Percentiles rank a stretch among this genome's conserved stretches.
Evolutionary conservation across 2,329 filamentous ascomycete genomes (phyloP).

Genomic region (Pleurostoma richardsiae): DNA sequence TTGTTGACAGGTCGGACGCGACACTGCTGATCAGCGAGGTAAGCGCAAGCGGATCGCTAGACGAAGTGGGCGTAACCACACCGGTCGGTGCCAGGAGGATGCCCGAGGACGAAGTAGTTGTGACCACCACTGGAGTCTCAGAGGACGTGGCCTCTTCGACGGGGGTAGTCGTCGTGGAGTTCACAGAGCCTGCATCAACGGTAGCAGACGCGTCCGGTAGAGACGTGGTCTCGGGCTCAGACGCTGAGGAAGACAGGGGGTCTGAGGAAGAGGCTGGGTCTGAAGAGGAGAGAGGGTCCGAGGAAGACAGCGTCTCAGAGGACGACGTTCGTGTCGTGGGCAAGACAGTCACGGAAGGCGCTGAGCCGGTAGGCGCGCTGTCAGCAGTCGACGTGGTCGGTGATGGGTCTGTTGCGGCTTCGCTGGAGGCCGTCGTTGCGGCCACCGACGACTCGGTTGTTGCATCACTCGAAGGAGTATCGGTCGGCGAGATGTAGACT

Average conservation of each 20-base stretch:
- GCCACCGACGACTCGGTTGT: not conserved
- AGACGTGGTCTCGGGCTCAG: not conserved
- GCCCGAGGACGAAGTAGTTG: slow-evolving; percentile 11
- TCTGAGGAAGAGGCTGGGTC: no score
- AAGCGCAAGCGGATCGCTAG: slow-evolving; percentile 1
- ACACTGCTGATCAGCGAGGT: slow-evolving; percentile 13
- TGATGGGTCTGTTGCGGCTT: not conserved
- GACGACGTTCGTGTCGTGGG: not conserved
- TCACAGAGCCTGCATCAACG: not conserved
- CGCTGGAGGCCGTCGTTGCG: not conserved
- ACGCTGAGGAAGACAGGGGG: not conserved
- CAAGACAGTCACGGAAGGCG: not conserved
- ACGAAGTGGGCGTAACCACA: slow-evolving; percentile 16
- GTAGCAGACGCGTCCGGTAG: not conserved
- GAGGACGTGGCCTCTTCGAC: not conserved
- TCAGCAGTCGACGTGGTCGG: not conserved
- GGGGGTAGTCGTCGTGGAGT: slow-evolving; percentile 5
- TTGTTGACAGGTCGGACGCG: slow-evolving; percentile 9
- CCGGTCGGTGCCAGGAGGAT: slow-evolving; percentile 25
- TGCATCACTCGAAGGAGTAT: slow-evolving; percentile 7
- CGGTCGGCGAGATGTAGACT: not conserved
- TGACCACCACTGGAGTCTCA: not conserved
- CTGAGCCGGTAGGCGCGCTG: not conserved
- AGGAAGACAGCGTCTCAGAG: no score
- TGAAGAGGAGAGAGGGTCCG: no score